phyloP scores from a whole-genome alignment of 345 rosid species.

The Ceriops decandra region DNA sequence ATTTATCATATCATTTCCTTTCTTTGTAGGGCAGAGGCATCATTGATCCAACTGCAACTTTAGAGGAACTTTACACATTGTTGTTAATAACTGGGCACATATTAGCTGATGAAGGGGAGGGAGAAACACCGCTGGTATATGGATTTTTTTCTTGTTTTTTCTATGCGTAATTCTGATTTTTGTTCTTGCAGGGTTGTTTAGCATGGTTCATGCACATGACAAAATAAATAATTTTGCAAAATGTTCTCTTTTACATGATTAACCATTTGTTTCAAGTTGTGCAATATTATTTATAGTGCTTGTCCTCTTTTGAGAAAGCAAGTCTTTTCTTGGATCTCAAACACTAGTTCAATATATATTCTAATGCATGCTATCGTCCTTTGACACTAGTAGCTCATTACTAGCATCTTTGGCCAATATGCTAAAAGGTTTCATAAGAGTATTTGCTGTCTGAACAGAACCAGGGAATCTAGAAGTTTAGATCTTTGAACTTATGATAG shows the following conservation, averaged over 20 bases:
- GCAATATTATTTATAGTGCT: no score
- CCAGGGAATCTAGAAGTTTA: not conserved
- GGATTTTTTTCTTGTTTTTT: slow-evolving; percentile 3
- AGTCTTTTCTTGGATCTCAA: no score
- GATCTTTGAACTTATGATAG: not conserved
- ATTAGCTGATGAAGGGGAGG: slow-evolving; percentile 98
- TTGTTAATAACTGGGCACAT: slow-evolving; percentile 84
- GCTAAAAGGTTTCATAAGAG: no score
- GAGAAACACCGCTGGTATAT: slow-evolving; percentile 94
- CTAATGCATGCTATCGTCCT: no score
- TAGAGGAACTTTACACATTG: slow-evolving; percentile 92
- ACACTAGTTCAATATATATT: no score
- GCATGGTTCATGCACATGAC: not conserved
- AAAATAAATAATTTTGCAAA: not conserved
- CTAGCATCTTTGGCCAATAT: no score
- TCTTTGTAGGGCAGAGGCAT: slow-evolving; percentile 78
- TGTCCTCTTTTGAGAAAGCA: no score
- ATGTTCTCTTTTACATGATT: not conserved
- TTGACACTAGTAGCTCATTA: no score
- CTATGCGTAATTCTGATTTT: slow-evolving; percentile 16
- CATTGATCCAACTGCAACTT: slow-evolving; percentile 67
- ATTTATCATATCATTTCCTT: slow-evolving; percentile 16
- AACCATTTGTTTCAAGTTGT: no score
- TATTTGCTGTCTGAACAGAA: not conserved
- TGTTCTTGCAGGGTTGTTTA: not conserved